Evolutionary conservation across 148 eudicot species (phyloP).

Genomic region (Chenopodium quinoa): DNA sequence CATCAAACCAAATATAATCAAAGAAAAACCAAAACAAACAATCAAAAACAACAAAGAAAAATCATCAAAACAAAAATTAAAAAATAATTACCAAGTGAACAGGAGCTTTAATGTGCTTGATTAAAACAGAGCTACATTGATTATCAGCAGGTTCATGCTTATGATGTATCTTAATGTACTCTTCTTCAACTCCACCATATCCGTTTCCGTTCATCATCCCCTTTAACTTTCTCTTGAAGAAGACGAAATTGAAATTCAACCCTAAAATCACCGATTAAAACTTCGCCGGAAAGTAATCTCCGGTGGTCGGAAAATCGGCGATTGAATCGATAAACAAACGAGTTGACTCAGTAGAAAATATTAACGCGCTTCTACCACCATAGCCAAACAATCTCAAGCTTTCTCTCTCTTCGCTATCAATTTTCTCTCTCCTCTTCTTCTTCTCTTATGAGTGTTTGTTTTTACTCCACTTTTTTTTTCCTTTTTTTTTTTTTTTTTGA

Average conservation of each 20-base stretch:
- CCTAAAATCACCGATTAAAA: not conserved
- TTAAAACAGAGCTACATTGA: slow-evolving; percentile 71
- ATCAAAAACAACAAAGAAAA: not conserved
- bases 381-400: slow-evolving; percentile 4
- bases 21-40: not conserved
- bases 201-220: slow-evolving; percentile 43
- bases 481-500: not conserved
- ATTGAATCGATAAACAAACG: not conserved
- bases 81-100: slow-evolving; percentile 55
- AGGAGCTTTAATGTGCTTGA: slow-evolving; percentile 84
- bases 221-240: not conserved
- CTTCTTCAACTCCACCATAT: slow-evolving; percentile 40
- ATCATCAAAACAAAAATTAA: not conserved
- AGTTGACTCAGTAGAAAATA: slow-evolving; percentile 17
- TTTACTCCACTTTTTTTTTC: not conserved
- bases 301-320: slow-evolving; percentile 11
- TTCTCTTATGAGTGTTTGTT: not conserved
- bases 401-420: slow-evolving; percentile 14
- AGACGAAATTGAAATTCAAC: not conserved
- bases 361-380: slow-evolving; percentile 10
- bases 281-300: not conserved
- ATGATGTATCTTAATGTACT: slow-evolving; percentile 57
- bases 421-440: not conserved
- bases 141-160: slow-evolving; percentile 47
- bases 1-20: not conserved